Conservation (phyloP, 2,329 filamentous ascomycete genomes). For the Cladosporium sp. region DNA sequence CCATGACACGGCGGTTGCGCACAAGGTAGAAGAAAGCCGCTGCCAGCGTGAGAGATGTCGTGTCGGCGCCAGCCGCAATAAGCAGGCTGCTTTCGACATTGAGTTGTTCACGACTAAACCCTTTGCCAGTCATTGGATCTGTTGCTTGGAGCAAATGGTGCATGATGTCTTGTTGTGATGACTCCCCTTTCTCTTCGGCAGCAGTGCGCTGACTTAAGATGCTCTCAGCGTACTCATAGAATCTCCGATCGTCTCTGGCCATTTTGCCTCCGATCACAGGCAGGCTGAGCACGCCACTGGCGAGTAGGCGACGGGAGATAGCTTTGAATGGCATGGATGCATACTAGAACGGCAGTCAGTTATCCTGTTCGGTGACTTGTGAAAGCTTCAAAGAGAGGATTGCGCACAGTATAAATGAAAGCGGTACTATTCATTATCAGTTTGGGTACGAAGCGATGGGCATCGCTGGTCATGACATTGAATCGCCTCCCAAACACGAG, state of each 20-base stretch:
- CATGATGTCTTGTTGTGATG: slow-evolving; percentile 27
- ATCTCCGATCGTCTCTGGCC: not conserved
- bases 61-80: slow-evolving; percentile 32
- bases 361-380: no score
- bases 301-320: not conserved
- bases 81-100: slow-evolving; percentile 27
- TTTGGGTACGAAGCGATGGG: not conserved
- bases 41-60: slow-evolving; percentile 30
- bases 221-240: not conserved
- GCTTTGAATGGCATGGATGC: not conserved
- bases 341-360: no score
- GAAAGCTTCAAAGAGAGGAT: no score
- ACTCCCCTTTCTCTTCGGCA: slow-evolving; percentile 26
- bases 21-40: slow-evolving; percentile 35
- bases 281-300: slow-evolving; percentile 1
- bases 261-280: not conserved
- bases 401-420: slow-evolving; percentile 1
- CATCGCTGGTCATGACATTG: not conserved
- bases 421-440: slow-evolving; percentile 5
- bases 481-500: slow-evolving; percentile 35
- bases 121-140: slow-evolving; percentile 29
- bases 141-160: slow-evolving; percentile 26
- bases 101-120: slow-evolving; percentile 25
- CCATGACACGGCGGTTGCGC: slow-evolving; percentile 26
- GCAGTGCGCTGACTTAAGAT: not conserved